A percentile compares a stretch with the other conserved stretches of the same genome.
Conservation (phyloP, 1,284 basidiomycete species). For the Porodaedalea pini region DNA sequence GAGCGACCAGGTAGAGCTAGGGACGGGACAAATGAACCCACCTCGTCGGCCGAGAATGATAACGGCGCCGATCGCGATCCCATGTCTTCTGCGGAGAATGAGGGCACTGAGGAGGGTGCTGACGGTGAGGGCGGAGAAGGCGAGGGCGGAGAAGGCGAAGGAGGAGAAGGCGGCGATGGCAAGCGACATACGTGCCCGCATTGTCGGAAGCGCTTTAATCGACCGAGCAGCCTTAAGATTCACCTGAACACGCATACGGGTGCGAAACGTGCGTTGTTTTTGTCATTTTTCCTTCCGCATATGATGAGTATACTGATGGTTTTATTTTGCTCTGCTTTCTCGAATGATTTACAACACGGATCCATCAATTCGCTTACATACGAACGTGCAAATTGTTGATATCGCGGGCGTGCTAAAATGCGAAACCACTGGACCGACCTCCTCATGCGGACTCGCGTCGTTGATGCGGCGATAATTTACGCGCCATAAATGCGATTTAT, state of each 20-base stretch:
- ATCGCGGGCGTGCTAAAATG: no score
- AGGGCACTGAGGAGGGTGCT: background rate
- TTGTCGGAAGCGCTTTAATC: conserved; percentile 70
- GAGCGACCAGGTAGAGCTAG: no score
- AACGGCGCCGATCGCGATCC: no score
- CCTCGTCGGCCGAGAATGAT: no score
- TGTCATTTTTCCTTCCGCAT: conserved; percentile 2
- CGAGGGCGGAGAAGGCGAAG: background rate
- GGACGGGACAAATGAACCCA: no score
- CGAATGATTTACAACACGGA: no score
- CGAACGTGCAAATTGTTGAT: no score
- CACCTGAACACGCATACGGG: conserved; percentile 78
- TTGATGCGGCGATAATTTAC: background rate
- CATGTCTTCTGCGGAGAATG: background rate
- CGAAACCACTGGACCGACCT: no score
- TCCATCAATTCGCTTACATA: background rate
- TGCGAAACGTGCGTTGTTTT: conserved; percentile 55
- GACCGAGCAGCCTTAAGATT: conserved; percentile 71
- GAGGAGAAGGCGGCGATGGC: conserved; percentile 24
- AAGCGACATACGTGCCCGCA: conserved; percentile 62
- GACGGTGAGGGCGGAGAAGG: background rate
- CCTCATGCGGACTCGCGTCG: conserved; percentile 10
- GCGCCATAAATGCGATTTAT: no score
- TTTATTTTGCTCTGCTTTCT: no score
- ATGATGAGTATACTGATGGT: no score